Conservation (phyloP, 768 basidiomycete genomes). For the Scleroderma citrinum region DNA sequence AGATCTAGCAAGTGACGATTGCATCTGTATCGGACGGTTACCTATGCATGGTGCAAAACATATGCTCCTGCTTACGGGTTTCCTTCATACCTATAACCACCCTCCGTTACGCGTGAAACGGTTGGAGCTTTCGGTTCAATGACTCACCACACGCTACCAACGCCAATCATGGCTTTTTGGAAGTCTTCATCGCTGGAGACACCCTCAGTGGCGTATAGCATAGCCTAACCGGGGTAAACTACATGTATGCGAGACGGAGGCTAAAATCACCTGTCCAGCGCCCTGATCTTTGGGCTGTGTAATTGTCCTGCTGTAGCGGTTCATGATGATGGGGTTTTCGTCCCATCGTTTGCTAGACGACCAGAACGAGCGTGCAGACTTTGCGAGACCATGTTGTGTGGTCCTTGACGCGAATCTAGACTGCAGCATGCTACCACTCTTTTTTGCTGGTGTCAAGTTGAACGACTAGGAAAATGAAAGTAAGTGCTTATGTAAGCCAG, state of each 20-base stretch:
- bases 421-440: slow-evolving; percentile 17
- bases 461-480: neutral
- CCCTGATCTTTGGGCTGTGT: slow-evolving; percentile 94
- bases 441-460: slow-evolving; percentile 14
- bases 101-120: neutral
- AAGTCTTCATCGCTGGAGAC: slow-evolving; percentile 78
- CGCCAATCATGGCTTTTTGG: slow-evolving; percentile 94
- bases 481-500: too few species aligned
- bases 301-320: slow-evolving; percentile 71
- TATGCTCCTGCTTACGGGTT: slow-evolving; percentile 75
- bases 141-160: slow-evolving; percentile 91
- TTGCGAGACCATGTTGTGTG: slow-evolving; percentile 7
- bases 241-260: neutral
- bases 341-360: slow-evolving; percentile 34
- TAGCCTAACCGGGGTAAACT: slow-evolving; percentile 53
- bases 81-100: slow-evolving; percentile 81
- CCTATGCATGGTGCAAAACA: neutral
- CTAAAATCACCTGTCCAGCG: slow-evolving; percentile 72
- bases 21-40: slow-evolving; percentile 51
- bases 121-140: too few species aligned
- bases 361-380: slow-evolving; percentile 31
- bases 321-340: slow-evolving; percentile 47
- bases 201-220: slow-evolving; percentile 98
- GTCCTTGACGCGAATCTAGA: slow-evolving; percentile 16
- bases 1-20: slow-evolving; percentile 89